Evolutionary conservation across 2,329 filamentous ascomycete genomes (phyloP).

Genomic region (Rosellinia necatrix): DNA sequence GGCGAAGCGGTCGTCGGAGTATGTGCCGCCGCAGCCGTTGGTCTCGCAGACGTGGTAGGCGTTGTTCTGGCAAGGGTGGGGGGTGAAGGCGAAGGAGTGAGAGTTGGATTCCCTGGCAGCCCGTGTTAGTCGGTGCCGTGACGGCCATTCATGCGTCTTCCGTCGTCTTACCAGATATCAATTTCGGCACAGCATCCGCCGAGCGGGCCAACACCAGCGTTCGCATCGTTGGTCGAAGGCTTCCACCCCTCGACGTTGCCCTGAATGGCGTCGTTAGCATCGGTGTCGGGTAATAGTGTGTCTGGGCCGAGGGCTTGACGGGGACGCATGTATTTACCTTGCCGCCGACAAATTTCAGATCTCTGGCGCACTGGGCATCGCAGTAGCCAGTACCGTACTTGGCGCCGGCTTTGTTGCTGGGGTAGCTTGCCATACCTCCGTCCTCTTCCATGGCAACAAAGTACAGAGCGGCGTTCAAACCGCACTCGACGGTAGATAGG

Average conservation of each 20-base stretch:
- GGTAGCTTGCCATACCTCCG: conserved; percentile 54
- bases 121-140: conserved; percentile 16
- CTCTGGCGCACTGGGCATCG: conserved; percentile 53
- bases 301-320: background rate
- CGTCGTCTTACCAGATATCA: conserved; percentile 55
- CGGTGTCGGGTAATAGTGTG: background rate
- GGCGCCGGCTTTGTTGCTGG: conserved; percentile 49
- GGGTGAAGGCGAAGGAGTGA: conserved; percentile 63
- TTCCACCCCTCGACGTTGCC: conserved; percentile 55
- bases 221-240: conserved; percentile 54
- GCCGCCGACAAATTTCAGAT: conserved; percentile 59
- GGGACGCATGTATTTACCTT: conserved; percentile 29
- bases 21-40: conserved; percentile 53
- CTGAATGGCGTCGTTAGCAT: conserved; percentile 25
- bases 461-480: conserved; percentile 68
- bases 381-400: conserved; percentile 63
- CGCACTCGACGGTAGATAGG: conserved; percentile 63
- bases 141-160: background rate
- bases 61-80: conserved; percentile 60
- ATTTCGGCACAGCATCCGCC: conserved; percentile 65
- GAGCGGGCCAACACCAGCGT: conserved; percentile 54
- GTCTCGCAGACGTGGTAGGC: conserved; percentile 54
- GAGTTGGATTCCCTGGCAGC: conserved; percentile 57
- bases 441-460: conserved; percentile 60
- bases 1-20: conserved; percentile 55